Conservation (phyloP, 805 yeast genomes). For the Nakazawaea ambrosiae region DNA sequence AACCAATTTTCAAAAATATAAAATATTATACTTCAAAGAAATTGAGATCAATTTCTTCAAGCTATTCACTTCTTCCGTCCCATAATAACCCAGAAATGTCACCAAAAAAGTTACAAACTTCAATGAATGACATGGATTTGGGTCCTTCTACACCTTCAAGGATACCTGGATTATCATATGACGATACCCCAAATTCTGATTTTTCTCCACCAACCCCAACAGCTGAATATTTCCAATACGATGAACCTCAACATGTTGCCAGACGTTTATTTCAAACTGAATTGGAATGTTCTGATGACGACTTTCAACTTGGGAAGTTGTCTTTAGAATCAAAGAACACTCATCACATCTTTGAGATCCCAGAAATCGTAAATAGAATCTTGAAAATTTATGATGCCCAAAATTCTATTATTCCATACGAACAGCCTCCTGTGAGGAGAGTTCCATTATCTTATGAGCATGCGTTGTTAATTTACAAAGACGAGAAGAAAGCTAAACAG, state of each 20-base stretch:
- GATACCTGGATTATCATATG: conserved; percentile 5
- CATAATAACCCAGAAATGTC: too few species aligned
- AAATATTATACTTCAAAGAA: conserved; percentile 9
- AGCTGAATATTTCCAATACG: not conserved
- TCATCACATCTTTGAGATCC: conserved; percentile 56
- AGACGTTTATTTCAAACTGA: conserved; percentile 5
- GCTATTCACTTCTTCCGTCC: too few species aligned
- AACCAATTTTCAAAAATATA: conserved; percentile 9
- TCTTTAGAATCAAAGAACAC: not conserved
- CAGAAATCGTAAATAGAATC: conserved; percentile 66
- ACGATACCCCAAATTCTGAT: conserved; percentile 3
- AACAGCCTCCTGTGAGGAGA: conserved; percentile 52
- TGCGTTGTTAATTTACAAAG: conserved; percentile 60
- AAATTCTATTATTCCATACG: conserved; percentile 48
- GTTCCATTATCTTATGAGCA: conserved; percentile 63
- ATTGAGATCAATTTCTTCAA: conserved; percentile 2
- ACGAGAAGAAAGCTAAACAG: conserved; percentile 36
- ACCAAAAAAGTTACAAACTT: too few species aligned
- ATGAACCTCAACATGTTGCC: conserved; percentile 3
- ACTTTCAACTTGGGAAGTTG: conserved; percentile 2
- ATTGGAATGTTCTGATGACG: not conserved
- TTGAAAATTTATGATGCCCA: conserved; percentile 45
- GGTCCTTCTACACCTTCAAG: conserved; percentile 2
- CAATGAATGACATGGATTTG: too few species aligned
- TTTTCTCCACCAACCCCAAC: conserved; percentile 30